Base-by-base conservation (phyloP, 495 filamentous ascomycete genomes). In the Apodospora peruviana region DNA sequence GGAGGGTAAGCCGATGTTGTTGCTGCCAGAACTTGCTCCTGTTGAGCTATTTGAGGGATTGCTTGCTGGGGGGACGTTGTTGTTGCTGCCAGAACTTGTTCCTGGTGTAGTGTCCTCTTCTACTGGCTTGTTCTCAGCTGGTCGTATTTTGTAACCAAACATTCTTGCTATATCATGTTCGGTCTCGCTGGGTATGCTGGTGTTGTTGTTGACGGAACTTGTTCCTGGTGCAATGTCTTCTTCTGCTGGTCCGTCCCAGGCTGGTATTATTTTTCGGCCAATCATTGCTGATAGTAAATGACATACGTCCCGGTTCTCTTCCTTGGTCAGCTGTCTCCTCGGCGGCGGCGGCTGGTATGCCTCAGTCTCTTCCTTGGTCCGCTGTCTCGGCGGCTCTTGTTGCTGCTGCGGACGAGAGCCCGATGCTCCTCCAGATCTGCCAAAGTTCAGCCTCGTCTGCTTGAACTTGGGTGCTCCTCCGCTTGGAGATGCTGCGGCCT, bases 361-460 rank as follows among this genome's bases (percentile, higher is more conserved):
- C n/a, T 32, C 27, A 7, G 27, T 32, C 27, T 14, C 14, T 32
- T 7, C 27, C 27, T 14, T 32, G 7, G 27, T 32, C 27, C 14
- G 7, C 14, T 14, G 27, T 32, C 27, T 32, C 14, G 27, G 7
- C 27, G 27, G 27, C 27, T 7, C 27, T 7, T 7, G 27, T 32
- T 32, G 27, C 7, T 14, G 27, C 7, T 32, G 27, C 7, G 27
- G 27, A 32, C 27, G n/a, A n/a, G n/a, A n/a, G n/a, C n/a, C n/a
- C n/a, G n/a, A n/a, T n/a, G n/a, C n/a, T n/a, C n/a, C n/a, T n/a
- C n/a, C n/a, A n/a, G n/a, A n/a, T n/a, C n/a, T n/a, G n/a, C 45
- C 45, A 24, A 58, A 58, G 51, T 22, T 46, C 22, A 58, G 45
- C 44, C 51, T 58, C 4, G 51, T 54, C 36, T 58, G 56, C 37